A percentile compares a stretch with the other conserved stretches of the same genome.
These are phyloP conservation scores for Euphorbia peplus DNA, from an alignment of 345 rosid genomes.

Conservation along the genomic window DNA sequence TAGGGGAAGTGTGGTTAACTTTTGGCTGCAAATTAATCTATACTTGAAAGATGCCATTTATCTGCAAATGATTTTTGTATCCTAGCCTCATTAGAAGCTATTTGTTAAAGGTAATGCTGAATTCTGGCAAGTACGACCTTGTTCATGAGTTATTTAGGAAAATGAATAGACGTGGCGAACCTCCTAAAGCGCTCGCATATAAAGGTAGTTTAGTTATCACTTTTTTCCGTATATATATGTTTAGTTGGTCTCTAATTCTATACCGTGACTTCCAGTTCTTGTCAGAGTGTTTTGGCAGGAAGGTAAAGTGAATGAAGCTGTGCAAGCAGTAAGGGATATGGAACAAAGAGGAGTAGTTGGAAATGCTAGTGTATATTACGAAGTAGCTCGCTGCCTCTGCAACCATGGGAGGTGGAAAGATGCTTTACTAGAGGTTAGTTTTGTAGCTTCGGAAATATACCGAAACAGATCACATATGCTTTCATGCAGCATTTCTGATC, in stretches of 20 bases:
- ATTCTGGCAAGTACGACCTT: conserved; percentile 74
- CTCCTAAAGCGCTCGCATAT: conserved; percentile 72
- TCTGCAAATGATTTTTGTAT: conserved; percentile 26
- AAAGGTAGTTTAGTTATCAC: conserved; percentile 44
- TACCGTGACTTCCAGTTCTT: conserved; percentile 54
- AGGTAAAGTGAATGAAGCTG: conserved; percentile 69
- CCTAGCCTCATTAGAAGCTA: conserved; percentile 52
- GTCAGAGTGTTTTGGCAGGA: conserved; percentile 83
- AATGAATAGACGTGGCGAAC: conserved; percentile 74
- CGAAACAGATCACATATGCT: conserved; percentile 3
- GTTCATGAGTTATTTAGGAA: conserved; percentile 66
- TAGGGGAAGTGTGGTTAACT: neutral
- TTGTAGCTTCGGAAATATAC: neutral
- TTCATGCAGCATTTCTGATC: neutral
- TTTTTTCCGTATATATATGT: neutral
- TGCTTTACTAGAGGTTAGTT: conserved; percentile 67
- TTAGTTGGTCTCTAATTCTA: conserved; percentile 15
- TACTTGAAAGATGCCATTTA: conserved; percentile 14
- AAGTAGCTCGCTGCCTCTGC: conserved; percentile 89
- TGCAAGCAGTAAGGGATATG: conserved; percentile 83
- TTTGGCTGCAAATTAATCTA: conserved; percentile 11
- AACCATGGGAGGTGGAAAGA: conserved; percentile 74
- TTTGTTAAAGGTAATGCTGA: conserved; percentile 85
- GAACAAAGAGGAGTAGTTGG: conserved; percentile 87
- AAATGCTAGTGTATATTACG: conserved; percentile 74